Conservation (phyloP, 2,329 filamentous ascomycete species). For the Penicillium paneum region DNA sequence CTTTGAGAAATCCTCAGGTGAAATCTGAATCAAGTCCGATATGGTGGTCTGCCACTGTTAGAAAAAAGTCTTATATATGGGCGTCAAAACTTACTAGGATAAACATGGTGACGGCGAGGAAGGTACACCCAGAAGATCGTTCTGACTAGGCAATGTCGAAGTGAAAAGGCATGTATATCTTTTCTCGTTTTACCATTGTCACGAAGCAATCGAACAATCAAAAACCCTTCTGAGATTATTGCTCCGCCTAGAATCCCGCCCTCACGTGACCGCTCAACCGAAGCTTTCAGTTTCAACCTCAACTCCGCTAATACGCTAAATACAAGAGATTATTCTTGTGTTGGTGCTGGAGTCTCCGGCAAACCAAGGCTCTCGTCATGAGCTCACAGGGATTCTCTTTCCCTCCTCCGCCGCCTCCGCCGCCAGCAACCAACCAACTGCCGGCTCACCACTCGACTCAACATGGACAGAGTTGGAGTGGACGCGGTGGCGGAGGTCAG, state of each 20-base stretch:
- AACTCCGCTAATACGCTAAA: not conserved
- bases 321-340: constrained; percentile 25
- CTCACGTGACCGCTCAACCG: not conserved
- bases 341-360: constrained; percentile 23
- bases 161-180: not conserved
- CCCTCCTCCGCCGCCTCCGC: constrained; percentile 45
- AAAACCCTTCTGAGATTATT: constrained; percentile 5
- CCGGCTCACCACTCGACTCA: constrained; percentile 23
- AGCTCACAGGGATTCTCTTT: constrained; percentile 46
- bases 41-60: constrained; percentile 69
- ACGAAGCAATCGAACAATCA: not conserved
- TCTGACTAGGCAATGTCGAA: not conserved
- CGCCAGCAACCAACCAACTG: constrained; percentile 22
- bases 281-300: constrained; percentile 5
- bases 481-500: constrained; percentile 17
- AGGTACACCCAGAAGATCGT: not conserved
- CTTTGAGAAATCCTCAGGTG: constrained; percentile 82
- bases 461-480: constrained; percentile 31
- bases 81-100: constrained; percentile 45
- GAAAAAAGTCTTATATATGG: constrained; percentile 21
- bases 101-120: constrained; percentile 43
- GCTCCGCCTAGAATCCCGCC: not conserved
- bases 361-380: constrained; percentile 32
- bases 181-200: not conserved
- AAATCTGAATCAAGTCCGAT: constrained; percentile 89